phyloP scores from a whole-genome alignment of 164 flowering plant species.

The Houttuynia cordata region DNA sequence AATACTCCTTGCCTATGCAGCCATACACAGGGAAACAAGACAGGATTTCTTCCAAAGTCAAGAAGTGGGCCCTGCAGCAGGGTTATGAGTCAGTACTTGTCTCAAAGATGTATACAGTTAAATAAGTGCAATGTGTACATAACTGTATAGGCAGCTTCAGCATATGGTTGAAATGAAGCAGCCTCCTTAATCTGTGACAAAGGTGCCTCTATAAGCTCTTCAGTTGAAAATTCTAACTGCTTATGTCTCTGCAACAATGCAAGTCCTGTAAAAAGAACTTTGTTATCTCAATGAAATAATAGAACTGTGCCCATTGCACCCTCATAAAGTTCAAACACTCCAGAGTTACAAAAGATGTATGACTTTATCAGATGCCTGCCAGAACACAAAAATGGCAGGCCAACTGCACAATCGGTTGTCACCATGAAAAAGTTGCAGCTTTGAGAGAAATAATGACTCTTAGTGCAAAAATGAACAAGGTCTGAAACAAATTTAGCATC shows the following conservation, averaged over 20 bases:
- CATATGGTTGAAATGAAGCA: conserved; percentile 51
- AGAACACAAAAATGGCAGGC: too few relatives aligned
- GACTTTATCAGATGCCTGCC: too few relatives aligned
- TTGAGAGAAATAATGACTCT: too few relatives aligned
- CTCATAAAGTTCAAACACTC: too few relatives aligned
- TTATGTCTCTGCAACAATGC: conserved; percentile 50
- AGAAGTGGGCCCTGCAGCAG: conserved; percentile 69
- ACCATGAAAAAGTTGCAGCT: too few relatives aligned
- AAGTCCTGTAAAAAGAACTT: conserved; percentile 32
- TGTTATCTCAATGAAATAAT: background rate
- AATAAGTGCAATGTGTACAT: background rate
- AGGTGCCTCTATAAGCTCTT: conserved; percentile 44
- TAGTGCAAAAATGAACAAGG: background rate
- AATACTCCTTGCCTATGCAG: conserved; percentile 74
- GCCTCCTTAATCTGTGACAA: conserved; percentile 46
- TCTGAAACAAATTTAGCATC: too few relatives aligned
- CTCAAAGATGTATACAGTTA: background rate
- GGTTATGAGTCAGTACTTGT: background rate
- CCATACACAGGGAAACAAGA: conserved; percentile 77
- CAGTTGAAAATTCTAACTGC: conserved; percentile 19
- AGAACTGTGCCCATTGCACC: too few relatives aligned
- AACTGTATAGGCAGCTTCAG: conserved; percentile 93
- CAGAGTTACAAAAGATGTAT: too few relatives aligned
- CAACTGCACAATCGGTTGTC: too few relatives aligned
- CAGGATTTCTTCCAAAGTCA: conserved; percentile 76